Conservation (phyloP, 2,329 filamentous ascomycete species). For the Ceratocystiopsis brevicomis region DNA sequence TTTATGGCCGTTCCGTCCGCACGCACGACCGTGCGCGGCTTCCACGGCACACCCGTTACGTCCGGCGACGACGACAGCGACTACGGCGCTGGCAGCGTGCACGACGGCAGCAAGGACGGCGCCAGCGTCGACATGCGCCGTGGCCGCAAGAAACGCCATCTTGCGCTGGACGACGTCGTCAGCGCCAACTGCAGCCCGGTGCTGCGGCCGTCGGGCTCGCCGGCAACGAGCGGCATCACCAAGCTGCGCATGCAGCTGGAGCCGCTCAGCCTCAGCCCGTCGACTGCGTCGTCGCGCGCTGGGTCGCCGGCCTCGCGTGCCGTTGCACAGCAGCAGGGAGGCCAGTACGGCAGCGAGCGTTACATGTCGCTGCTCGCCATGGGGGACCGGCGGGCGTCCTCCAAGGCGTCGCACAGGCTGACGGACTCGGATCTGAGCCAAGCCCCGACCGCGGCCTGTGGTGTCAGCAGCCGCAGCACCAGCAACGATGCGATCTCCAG, state of each 20-base stretch:
- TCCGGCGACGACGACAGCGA: constrained; percentile 42
- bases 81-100: constrained; percentile 13
- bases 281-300: constrained; percentile 26
- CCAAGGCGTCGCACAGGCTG: not conserved
- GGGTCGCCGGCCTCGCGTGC: constrained; percentile 27
- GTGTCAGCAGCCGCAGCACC: constrained; percentile 33
- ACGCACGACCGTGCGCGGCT: constrained; percentile 36
- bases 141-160: constrained; percentile 19
- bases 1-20: constrained; percentile 29
- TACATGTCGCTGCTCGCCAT: no score
- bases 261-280: constrained; percentile 45
- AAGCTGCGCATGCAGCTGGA: constrained; percentile 69
- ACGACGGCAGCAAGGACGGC: constrained; percentile 6
- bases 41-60: constrained; percentile 31
- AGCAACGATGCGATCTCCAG: constrained; percentile 39
- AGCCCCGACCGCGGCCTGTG: constrained; percentile 12
- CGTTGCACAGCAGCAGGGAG: constrained; percentile 1
- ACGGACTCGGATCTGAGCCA: constrained; percentile 15
- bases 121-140: constrained; percentile 14
- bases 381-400: not conserved
- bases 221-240: constrained; percentile 54
- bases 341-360: constrained; percentile 2
- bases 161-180: constrained; percentile 34
- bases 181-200: constrained; percentile 45
- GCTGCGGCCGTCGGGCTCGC: constrained; percentile 30